Evolutionary conservation across 352 stramenopile genomes (phyloP), one percentile per base, ranked within the genome.

Genomic region (Phytopythium ostracodes): DNA sequence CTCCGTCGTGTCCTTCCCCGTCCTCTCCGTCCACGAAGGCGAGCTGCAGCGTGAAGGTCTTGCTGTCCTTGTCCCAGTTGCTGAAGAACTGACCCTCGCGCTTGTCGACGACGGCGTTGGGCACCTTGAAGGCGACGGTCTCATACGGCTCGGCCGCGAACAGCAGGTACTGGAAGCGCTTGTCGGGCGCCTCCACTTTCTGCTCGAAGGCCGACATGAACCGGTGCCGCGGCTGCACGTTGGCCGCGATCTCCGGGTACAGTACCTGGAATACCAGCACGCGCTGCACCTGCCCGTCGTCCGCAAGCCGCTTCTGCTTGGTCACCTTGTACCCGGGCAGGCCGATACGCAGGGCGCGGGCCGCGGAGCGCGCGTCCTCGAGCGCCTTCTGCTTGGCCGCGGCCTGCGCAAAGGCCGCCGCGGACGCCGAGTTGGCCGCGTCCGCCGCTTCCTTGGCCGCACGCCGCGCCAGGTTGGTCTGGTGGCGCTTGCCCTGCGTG

Each of bases 131-230:
- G 44, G 92, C 98, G 24, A 99, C 87, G 22, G 96, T 99, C 83
- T 99, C 96, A 80, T 99, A 99, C 42, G 97, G 97, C 71, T 99
- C 97, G 64, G 96, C 98, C 2, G 98, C 98, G 66, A 99, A 98
- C 17, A 99, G 75, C 17, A 99, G 72, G 70, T 99, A 99, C 79
- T 97, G 89, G 65, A 93, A 92, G 58, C 89, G 84, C 64, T 98
- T 98, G 79, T 99, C 96, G 0, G 97, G 91, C 9, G 88, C 81
- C 66, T 99, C 97, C n/a, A 99, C 89, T 53, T 96, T 92, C 72
- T 99, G 98, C 82, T 99, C 97, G 76, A 98, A 99, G n/a, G 97
- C 89, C 59, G 87, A 98, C 97, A 99, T 99, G 84, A 99, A 99
- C 40, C 98, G 86, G 76, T 99, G 96, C 14, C 97, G 85, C 25